Evolutionary conservation across 2,329 filamentous ascomycete species (phyloP).

Genomic region (Apiospora kogelbergensis): DNA sequence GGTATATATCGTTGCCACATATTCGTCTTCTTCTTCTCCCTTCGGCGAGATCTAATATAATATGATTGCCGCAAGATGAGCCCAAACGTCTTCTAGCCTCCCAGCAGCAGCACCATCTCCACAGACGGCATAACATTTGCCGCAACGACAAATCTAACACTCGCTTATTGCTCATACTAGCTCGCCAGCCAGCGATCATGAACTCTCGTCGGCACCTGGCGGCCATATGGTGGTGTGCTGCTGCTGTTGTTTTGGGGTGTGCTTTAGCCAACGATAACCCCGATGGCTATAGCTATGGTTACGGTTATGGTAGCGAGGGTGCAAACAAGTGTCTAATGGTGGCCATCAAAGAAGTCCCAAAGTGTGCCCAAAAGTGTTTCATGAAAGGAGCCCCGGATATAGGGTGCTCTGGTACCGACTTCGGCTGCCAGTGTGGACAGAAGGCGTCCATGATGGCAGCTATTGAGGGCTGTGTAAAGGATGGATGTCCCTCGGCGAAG

Average conservation of each 20-base stretch:
- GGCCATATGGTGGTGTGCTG: background rate
- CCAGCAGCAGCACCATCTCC: background rate
- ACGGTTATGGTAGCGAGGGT: background rate
- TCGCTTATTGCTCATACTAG: background rate
- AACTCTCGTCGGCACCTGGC: background rate
- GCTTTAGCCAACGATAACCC: background rate
- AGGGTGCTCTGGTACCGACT: slow-evolving; percentile 31
- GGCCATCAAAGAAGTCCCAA: slow-evolving; percentile 23
- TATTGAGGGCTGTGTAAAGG: slow-evolving; percentile 31
- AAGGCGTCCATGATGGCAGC: slow-evolving; percentile 30
- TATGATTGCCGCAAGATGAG: background rate
- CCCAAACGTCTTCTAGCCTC: background rate
- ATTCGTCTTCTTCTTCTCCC: too few relatives aligned
- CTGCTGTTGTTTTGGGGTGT: background rate
- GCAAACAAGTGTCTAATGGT: slow-evolving; percentile 13
- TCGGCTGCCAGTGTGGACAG: slow-evolving; percentile 31
- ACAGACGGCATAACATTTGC: background rate
- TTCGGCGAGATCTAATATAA: background rate
- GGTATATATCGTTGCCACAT: too few relatives aligned
- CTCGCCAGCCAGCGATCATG: background rate
- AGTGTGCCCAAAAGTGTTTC: slow-evolving; percentile 33
- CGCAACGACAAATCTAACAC: background rate
- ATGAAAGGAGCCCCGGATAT: slow-evolving; percentile 27
- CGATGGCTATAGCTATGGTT: background rate
- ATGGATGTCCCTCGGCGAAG: slow-evolving; percentile 23